Percentiles rank a stretch among this genome's conserved stretches.
Evolutionary conservation across 371 early-diverging fungal genomes (phyloP).

Genomic region (Mucor velutinosus): DNA sequence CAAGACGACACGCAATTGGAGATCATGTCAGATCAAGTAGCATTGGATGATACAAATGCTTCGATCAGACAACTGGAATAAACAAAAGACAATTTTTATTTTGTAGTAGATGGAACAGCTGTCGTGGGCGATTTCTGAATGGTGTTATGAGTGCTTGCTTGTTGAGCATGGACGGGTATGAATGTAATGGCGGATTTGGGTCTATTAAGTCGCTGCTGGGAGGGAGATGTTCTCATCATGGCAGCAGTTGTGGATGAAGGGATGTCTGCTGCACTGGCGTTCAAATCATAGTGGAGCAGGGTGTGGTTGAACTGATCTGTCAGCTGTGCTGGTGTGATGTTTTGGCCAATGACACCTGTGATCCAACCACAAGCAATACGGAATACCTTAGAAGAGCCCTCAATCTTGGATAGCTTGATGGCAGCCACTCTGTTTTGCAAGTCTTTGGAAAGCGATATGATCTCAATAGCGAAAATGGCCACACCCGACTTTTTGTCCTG

Average conservation of each 20-base stretch:
- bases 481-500: constrained; percentile 31
- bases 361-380: constrained; percentile 53
- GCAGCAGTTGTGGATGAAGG: constrained; percentile 2
- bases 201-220: constrained; percentile 2
- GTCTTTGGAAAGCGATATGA: constrained; percentile 31
- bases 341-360: constrained; percentile 35
- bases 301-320: constrained; percentile 8
- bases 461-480: constrained; percentile 42
- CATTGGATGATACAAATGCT: background rate
- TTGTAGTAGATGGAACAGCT: background rate
- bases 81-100: background rate
- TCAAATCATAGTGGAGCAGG: background rate
- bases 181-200: constrained; percentile 15
- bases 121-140: background rate
- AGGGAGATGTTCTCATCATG: background rate
- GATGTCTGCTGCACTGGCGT: constrained; percentile 15
- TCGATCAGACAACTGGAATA: background rate
- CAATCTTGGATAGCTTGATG: constrained; percentile 36
- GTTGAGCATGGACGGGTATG: background rate
- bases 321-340: constrained; percentile 12
- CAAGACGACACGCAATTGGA: constrained; percentile 1
- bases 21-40: background rate
- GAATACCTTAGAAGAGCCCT: constrained; percentile 49
- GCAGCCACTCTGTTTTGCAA: constrained; percentile 25
- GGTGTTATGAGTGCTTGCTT: background rate